phyloP scores from a whole-genome alignment of 257 asterid species.

The Jasminum sambac region DNA sequence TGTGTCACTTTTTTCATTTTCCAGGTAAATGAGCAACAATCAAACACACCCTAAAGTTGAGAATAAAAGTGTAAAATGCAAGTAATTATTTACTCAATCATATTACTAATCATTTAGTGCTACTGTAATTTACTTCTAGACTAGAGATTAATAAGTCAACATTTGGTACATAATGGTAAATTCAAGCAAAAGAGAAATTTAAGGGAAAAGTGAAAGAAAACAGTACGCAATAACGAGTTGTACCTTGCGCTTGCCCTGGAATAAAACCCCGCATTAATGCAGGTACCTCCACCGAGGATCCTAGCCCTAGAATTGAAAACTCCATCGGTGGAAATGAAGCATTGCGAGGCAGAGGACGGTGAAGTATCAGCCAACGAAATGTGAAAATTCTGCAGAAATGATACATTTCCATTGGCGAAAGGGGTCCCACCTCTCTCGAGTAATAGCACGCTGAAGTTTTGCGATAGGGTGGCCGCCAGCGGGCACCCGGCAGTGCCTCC shows the following conservation, averaged over 20 bases:
- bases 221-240: slow-evolving; percentile 17
- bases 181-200: background rate
- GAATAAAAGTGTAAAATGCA: too few relatives aligned
- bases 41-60: too few relatives aligned
- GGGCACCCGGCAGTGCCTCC: slow-evolving; percentile 99
- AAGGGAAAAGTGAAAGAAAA: background rate
- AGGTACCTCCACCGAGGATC: slow-evolving; percentile 86
- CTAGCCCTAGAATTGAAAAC: slow-evolving; percentile 84
- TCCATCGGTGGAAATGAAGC: slow-evolving; percentile 86
- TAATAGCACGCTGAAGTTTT: slow-evolving; percentile 64
- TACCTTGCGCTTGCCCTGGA: slow-evolving; percentile 89
- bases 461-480: slow-evolving; percentile 80
- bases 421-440: slow-evolving; percentile 95
- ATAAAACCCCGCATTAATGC: slow-evolving; percentile 93
- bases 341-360: slow-evolving; percentile 78
- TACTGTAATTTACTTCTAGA: too few relatives aligned
- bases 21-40: too few relatives aligned
- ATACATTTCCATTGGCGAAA: slow-evolving; percentile 73
- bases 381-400: slow-evolving; percentile 82
- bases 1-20: too few relatives aligned
- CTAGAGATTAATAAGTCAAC: too few relatives aligned
- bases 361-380: slow-evolving; percentile 77
- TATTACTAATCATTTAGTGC: too few relatives aligned
- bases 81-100: too few relatives aligned
- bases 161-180: too few relatives aligned